Percentiles rank a stretch among this genome's conserved stretches.
phyloP scores from a whole-genome alignment of 2,329 filamentous ascomycete species.

The Trichophyton simii region DNA sequence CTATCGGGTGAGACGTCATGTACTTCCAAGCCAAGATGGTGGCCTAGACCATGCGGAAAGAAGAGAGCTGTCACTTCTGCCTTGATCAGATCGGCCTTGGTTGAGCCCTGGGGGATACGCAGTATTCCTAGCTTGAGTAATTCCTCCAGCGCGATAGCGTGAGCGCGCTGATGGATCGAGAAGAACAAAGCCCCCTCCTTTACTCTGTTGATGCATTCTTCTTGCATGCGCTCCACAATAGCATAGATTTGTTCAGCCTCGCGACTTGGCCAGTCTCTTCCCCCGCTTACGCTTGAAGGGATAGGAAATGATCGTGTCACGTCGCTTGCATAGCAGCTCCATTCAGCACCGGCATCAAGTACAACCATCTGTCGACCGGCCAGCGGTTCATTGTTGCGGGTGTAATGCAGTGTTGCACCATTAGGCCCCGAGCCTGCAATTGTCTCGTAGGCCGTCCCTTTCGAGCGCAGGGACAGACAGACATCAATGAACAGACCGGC shows the following conservation, averaged over 20 bases:
- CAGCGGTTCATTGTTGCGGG: constrained; percentile 61
- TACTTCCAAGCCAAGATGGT: constrained; percentile 42
- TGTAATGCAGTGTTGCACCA: constrained; percentile 78
- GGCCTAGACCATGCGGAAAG: constrained; percentile 42
- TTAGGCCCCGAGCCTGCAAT: constrained; percentile 73
- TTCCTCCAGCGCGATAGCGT: constrained; percentile 69
- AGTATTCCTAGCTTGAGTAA: constrained; percentile 65
- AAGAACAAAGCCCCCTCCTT: constrained; percentile 69
- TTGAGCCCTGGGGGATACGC: constrained; percentile 40
- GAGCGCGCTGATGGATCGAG: constrained; percentile 65
- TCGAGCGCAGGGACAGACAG: constrained; percentile 62
- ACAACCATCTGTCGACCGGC: constrained; percentile 64
- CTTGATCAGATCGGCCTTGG: constrained; percentile 35
- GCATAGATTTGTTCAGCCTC: constrained; percentile 66
- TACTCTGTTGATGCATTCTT: constrained; percentile 58
- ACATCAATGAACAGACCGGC: constrained; percentile 67
- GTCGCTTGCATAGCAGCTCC: constrained; percentile 57
- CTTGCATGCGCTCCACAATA: constrained; percentile 78
- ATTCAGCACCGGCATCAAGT: constrained; percentile 72
- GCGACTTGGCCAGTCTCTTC: constrained; percentile 43
- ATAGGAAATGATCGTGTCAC: constrained; percentile 83
- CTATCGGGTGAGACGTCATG: constrained; percentile 29
- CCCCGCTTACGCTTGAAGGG: constrained; percentile 15
- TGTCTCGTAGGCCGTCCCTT: constrained; percentile 74
- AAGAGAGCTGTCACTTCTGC: constrained; percentile 29